These are phyloP conservation scores for Suhomyces prunicola DNA, from an alignment of 805 yeast species.

Conservation along the genomic window DNA sequence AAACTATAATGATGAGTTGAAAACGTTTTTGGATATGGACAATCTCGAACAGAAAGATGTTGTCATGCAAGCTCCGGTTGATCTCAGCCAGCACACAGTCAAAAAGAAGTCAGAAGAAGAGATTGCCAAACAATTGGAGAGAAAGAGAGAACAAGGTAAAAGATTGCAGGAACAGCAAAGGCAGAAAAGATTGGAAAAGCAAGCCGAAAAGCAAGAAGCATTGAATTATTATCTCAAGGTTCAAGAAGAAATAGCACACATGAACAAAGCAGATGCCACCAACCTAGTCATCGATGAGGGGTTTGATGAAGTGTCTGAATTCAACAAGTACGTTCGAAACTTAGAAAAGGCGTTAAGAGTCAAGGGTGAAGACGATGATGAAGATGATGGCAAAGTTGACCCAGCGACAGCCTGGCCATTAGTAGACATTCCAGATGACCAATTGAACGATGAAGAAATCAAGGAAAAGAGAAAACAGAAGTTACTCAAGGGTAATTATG, in stretches of 20 bases:
- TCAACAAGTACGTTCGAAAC: slow-evolving; percentile 59
- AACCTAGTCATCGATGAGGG: slow-evolving; percentile 66
- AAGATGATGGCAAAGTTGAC: slow-evolving; percentile 33
- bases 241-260: slow-evolving; percentile 46
- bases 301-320: slow-evolving; percentile 70
- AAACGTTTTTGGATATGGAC: slow-evolving; percentile 54
- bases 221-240: slow-evolving; percentile 64
- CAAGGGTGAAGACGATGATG: slow-evolving; percentile 53
- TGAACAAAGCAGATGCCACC: slow-evolving; percentile 53
- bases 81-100: slow-evolving; percentile 57
- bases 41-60: slow-evolving; percentile 66
- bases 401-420: slow-evolving; percentile 67
- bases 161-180: slow-evolving; percentile 92
- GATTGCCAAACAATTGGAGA: slow-evolving; percentile 68
- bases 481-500: slow-evolving; percentile 79
- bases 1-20: slow-evolving; percentile 64
- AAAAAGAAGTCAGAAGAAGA: slow-evolving; percentile 84
- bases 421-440: slow-evolving; percentile 79
- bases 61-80: slow-evolving; percentile 75
- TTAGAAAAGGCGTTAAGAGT: slow-evolving; percentile 73
- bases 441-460: slow-evolving; percentile 72
- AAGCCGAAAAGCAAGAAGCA: slow-evolving; percentile 78
- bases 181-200: slow-evolving; percentile 73
- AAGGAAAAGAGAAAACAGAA: slow-evolving; percentile 85
- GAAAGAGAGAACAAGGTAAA: slow-evolving; percentile 79